A percentile compares a stretch with the other conserved stretches of the same genome.
Evolutionary conservation across 768 basidiomycete genomes (phyloP).

Genomic region (Calvatia gigantea): DNA sequence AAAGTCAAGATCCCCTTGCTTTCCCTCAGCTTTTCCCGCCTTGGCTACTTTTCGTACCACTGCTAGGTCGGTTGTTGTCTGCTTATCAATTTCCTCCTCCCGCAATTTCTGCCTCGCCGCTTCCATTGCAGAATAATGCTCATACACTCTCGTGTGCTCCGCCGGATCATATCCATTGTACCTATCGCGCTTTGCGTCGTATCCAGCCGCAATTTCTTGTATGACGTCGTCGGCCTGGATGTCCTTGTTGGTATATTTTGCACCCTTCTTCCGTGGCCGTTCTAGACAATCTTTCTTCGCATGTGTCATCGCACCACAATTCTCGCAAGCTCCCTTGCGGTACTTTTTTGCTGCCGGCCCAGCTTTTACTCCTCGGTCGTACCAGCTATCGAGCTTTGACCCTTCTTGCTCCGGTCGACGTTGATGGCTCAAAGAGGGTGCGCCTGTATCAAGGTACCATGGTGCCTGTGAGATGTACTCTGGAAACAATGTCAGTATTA

Average conservation of each 20-base stretch:
- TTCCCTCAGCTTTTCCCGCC: constrained; percentile 71
- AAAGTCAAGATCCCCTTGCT: constrained; percentile 83
- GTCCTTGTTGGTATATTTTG: constrained; percentile 85
- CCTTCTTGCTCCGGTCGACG: constrained; percentile 70
- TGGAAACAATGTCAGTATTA: constrained; percentile 25
- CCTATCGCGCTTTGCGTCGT: constrained; percentile 93
- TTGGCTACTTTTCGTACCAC: constrained; percentile 95
- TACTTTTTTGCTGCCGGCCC: constrained; percentile 96
- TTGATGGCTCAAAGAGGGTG: constrained; percentile 92
- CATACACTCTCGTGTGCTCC: constrained; percentile 82
- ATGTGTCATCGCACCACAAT: constrained; percentile 97
- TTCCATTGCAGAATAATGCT: constrained; percentile 93
- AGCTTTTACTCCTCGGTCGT: constrained; percentile 79
- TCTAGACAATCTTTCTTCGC: constrained; percentile 90
- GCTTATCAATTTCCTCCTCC: constrained; percentile 98
- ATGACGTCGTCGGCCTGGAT: constrained; percentile 91
- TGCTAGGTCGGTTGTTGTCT: constrained; percentile 88
- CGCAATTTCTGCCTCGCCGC: constrained; percentile 84
- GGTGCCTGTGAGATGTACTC: constrained; percentile 99
- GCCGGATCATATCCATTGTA: constrained; percentile 98
- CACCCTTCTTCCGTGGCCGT: constrained; percentile 93
- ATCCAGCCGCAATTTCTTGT: constrained; percentile 73
- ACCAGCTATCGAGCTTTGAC: constrained; percentile 84
- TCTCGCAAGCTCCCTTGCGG: constrained; percentile 97
- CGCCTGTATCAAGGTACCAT: constrained; percentile 96